Evolutionary conservation across 225 moss, liverwort and hornwort genomes (phyloP).

Genomic region (Rhytidiadelphus loreus): DNA sequence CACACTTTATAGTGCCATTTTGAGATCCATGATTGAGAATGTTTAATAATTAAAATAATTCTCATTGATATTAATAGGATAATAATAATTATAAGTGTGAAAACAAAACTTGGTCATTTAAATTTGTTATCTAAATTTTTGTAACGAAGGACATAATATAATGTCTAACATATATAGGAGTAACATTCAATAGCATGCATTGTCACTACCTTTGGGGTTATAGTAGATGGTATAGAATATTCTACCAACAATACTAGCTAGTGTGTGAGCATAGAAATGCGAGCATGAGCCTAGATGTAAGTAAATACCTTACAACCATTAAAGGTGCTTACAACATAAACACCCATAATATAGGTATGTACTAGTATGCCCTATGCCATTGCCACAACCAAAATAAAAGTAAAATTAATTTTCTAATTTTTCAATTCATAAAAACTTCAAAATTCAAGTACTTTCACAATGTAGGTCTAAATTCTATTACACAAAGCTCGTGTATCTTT

Average conservation of each 20-base stretch:
- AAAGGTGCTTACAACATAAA: too few species aligned
- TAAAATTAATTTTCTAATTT: too few species aligned
- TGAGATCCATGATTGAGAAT: too few species aligned
- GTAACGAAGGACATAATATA: too few species aligned
- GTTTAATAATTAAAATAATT: neutral
- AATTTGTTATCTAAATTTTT: neutral
- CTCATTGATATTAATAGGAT: neutral
- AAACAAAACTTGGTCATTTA: too few species aligned
- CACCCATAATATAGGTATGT: neutral
- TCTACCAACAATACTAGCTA: neutral
- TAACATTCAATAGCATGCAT: neutral
- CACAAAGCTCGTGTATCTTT: too few species aligned
- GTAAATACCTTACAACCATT: neutral
- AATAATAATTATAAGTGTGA: neutral
- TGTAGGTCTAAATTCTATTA: too few species aligned
- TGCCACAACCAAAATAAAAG: too few species aligned
- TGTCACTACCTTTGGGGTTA: fast-evolving
- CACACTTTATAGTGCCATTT: neutral
- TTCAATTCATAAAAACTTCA: too few species aligned
- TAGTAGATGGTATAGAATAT: neutral
- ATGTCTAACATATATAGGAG: too few species aligned
- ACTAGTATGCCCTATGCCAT: too few species aligned
- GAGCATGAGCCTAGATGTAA: neutral
- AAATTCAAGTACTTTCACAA: too few species aligned
- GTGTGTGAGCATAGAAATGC: neutral